These are phyloP conservation scores for Nakaseomyces delphensis DNA, from an alignment of 1,139 yeast genomes.

Conservation along the genomic window DNA sequence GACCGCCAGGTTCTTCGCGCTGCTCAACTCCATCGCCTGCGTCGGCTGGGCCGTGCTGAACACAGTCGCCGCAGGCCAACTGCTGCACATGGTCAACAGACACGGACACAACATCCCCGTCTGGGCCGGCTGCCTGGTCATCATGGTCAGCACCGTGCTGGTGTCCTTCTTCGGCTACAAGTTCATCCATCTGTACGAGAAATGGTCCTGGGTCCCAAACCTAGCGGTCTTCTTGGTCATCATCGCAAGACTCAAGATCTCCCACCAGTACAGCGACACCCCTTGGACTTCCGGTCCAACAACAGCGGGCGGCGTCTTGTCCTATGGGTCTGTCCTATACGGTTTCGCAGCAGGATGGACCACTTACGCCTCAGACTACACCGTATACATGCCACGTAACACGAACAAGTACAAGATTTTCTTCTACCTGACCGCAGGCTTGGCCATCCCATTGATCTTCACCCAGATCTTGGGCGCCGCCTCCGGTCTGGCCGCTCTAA, in stretches of 20 bases:
- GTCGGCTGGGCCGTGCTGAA: constrained; percentile 95
- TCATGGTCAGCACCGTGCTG: constrained; percentile 57
- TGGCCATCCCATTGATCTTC: constrained; percentile 59
- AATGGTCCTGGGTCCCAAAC: constrained; percentile 86
- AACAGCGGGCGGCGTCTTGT: constrained; percentile 68
- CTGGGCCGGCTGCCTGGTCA: constrained; percentile 83
- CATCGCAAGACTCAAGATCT: constrained; percentile 65
- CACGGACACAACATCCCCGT: constrained; percentile 60
- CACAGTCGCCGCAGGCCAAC: constrained; percentile 82
- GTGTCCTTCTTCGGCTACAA: constrained; percentile 82
- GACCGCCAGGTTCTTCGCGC: constrained; percentile 68
- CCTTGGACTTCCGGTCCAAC: constrained; percentile 40
- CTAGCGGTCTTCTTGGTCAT: constrained; percentile 62
- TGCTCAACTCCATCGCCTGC: constrained; percentile 76
- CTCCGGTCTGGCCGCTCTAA: constrained; percentile 53
- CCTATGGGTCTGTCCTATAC: constrained; percentile 77
- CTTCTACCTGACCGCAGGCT: constrained; percentile 52
- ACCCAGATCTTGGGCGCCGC: constrained; percentile 84
- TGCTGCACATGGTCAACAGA: constrained; percentile 64
- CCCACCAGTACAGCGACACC: constrained; percentile 48
- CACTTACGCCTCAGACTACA: constrained; percentile 86
- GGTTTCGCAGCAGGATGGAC: constrained; percentile 97
- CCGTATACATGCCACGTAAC: constrained; percentile 69
- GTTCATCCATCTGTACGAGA: constrained; percentile 74
- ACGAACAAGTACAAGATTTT: constrained; percentile 54